Percentiles rank a stretch among this genome's conserved stretches.
phyloP scores from a whole-genome alignment of 2,329 filamentous ascomycete genomes.

The Aspergillus aculeatinus region DNA sequence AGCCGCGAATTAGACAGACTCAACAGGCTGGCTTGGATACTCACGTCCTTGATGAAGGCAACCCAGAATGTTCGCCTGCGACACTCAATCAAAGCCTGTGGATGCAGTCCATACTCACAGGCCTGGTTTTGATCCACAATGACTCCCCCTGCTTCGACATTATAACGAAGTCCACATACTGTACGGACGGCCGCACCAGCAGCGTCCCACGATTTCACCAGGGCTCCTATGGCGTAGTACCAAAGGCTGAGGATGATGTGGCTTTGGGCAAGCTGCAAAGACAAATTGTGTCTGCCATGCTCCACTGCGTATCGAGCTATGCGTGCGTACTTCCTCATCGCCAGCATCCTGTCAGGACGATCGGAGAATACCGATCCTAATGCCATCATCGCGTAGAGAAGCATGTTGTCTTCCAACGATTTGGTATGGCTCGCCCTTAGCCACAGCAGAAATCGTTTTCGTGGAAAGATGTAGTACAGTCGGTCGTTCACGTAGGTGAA shows the following conservation, averaged over 20 bases:
- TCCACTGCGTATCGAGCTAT: conserved; percentile 60
- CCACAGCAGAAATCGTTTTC: conserved; percentile 56
- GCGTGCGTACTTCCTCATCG: conserved; percentile 51
- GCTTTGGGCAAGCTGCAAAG: conserved; percentile 65
- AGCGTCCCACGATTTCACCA: conserved; percentile 62
- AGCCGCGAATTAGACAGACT: conserved; percentile 17
- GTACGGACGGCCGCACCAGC: conserved; percentile 62
- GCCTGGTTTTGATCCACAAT: conserved; percentile 45
- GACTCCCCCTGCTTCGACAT: conserved; percentile 59
- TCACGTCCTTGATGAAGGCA: conserved; percentile 66
- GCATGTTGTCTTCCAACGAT: conserved; percentile 56
- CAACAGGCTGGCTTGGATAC: conserved; percentile 17
- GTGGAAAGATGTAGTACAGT: conserved; percentile 58
- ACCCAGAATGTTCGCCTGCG: conserved; percentile 71
- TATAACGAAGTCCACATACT: conserved; percentile 60
- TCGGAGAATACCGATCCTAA: conserved; percentile 57
- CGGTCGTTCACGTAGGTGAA: conserved; percentile 58
- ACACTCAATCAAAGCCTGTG: conserved; percentile 62
- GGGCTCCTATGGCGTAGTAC: conserved; percentile 61
- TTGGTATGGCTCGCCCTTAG: conserved; percentile 50
- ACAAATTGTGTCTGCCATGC: conserved; percentile 52
- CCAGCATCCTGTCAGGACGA: conserved; percentile 44
- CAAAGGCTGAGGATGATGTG: conserved; percentile 67
- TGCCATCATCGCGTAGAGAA: conserved; percentile 61
- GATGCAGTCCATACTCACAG: conserved; percentile 59